These are phyloP conservation scores for Stagonosporopsis vannaccii DNA, from an alignment of 2,329 filamentous ascomycete species.

Conservation along the genomic window DNA sequence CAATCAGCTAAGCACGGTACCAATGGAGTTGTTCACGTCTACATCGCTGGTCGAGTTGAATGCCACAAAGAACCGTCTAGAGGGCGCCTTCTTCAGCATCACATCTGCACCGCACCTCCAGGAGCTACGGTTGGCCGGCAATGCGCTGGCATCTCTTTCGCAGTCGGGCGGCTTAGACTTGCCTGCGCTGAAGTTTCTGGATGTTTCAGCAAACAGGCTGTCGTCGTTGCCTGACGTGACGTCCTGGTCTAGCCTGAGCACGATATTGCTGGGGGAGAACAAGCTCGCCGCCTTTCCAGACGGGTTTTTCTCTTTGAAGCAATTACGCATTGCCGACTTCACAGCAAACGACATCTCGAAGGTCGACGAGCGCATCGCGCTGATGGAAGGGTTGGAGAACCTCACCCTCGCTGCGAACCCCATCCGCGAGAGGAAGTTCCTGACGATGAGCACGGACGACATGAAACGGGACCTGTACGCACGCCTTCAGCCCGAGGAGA, in stretches of 20 bases:
- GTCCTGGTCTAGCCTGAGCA: slow-evolving; percentile 76
- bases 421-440: slow-evolving; percentile 83
- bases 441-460: slow-evolving; percentile 80
- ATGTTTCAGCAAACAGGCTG: slow-evolving; percentile 82
- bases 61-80: slow-evolving; percentile 79
- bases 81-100: slow-evolving; percentile 72
- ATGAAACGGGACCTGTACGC: slow-evolving; percentile 76
- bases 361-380: slow-evolving; percentile 77
- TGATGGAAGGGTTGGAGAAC: slow-evolving; percentile 78
- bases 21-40: slow-evolving; percentile 71
- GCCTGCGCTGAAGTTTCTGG: slow-evolving; percentile 75
- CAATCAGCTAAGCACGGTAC: slow-evolving; percentile 76
- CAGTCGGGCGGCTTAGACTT: slow-evolving; percentile 63
- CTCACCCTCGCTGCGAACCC: slow-evolving; percentile 89
- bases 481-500: slow-evolving; percentile 65
- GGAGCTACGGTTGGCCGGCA: slow-evolving; percentile 77
- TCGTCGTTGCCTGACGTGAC: slow-evolving; percentile 74
- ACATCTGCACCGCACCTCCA: slow-evolving; percentile 70
- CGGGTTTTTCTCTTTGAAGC: slow-evolving; percentile 73
- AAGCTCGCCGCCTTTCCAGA: slow-evolving; percentile 76
- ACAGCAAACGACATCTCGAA: slow-evolving; percentile 82
- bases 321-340: slow-evolving; percentile 80
- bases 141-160: slow-evolving; percentile 68
- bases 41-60: slow-evolving; percentile 77
- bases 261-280: slow-evolving; percentile 82